Evolutionary conservation across 345 rosid genomes (phyloP), one percentile per base, ranked within the genome.

Genomic region (Turnera subulata): DNA sequence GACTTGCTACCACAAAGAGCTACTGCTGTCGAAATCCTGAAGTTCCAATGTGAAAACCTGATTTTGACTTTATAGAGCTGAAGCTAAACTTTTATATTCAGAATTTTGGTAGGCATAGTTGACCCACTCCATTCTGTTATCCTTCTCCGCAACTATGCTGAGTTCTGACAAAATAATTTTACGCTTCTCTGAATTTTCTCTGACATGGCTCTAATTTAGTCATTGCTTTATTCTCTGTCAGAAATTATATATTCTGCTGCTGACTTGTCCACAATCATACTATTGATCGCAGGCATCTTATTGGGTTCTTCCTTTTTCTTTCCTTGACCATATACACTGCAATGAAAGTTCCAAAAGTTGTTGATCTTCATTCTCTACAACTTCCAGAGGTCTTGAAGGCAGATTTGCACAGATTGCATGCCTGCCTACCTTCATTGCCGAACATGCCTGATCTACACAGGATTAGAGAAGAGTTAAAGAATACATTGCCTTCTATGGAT

Each of bases 291-390:
- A 92, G 98, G 80, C 98, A 92, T 78, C 78, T 92, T 82, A 86
- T 92, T 69, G 98, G 98, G n/a, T 92, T 92, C 77, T 92, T 92
- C 76, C 57, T 92, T 65, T 92, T 92, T 78, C 89, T 92, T 56
- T 70, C 93, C 52, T 82, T 92, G 24, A 86, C 98, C 14, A 82
- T 89, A 67, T 92, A 85, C 66, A 86, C 97, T 42, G 98, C 98
- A 4, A 78, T 44, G 56, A 83, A 76, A 80, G 80, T 86, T 59
- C 98, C 97, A 1, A 65, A 74, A 37, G 96, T 82, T 52, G 88
- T 84, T 44, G 96, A 91, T 76, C 84, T 91, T 66, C 86, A 89
- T 32, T 75, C 88, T 26, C 64, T 92, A 55, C 91, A 79, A 38
- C 93, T 91, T 58, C 82, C 96, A 8, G 84, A 82, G 58, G 67